Evolutionary conservation across 2,329 filamentous ascomycete genomes (phyloP).

Genomic region (Fusarium pilosicola): DNA sequence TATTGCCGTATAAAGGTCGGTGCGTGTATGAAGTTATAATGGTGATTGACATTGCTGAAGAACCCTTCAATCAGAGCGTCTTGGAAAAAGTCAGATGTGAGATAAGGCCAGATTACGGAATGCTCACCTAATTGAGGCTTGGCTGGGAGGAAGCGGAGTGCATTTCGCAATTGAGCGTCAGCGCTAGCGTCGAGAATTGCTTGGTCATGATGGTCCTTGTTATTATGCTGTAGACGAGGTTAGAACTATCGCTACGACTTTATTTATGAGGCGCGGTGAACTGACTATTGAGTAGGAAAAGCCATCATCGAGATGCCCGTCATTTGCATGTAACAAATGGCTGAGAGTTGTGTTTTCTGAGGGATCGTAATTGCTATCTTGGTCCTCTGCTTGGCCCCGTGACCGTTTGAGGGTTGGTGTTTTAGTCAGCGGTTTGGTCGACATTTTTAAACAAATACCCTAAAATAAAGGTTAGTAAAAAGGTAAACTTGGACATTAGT

Average conservation of each 20-base stretch:
- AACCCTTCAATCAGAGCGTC: slow-evolving; percentile 15
- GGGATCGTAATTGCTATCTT: neutral
- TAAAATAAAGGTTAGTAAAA: neutral
- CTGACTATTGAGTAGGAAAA: neutral
- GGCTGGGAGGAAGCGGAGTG: neutral
- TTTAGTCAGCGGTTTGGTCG: neutral
- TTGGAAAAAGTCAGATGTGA: neutral
- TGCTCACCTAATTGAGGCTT: neutral
- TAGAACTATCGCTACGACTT: neutral
- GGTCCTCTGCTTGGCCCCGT: neutral
- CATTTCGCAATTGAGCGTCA: neutral
- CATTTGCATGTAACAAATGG: neutral
- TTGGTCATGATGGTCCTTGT: neutral
- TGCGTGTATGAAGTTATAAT: slow-evolving; percentile 15
- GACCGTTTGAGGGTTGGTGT: neutral
- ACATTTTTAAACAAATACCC: neutral
- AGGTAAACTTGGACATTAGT: neutral
- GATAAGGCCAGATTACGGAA: neutral
- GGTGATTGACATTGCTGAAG: slow-evolving; percentile 20
- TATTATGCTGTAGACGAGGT: neutral
- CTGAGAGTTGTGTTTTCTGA: neutral
- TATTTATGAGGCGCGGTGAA: neutral
- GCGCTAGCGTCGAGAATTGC: neutral
- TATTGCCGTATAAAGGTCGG: slow-evolving; percentile 7
- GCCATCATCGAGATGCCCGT: neutral